Percentiles rank a stretch among this genome's conserved stretches.
Evolutionary conservation across 1,139 yeast genomes (phyloP).

Genomic region (Hyphopichia fennica): DNA sequence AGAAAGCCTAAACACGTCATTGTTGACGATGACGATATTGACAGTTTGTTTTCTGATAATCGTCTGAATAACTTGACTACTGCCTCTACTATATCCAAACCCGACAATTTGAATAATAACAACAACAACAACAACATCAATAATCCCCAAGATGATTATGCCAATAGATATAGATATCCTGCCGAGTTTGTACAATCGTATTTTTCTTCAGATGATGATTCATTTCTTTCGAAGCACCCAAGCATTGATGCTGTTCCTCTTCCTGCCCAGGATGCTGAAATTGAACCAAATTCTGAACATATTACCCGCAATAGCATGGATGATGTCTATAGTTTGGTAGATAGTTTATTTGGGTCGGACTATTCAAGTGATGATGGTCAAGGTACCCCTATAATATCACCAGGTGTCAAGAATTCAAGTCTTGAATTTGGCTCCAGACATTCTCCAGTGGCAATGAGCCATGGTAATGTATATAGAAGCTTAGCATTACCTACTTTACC

Average conservation of each 20-base stretch:
- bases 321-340: constrained; percentile 5
- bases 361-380: not conserved
- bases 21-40: constrained; percentile 11
- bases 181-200: not conserved
- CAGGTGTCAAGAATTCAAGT: not conserved
- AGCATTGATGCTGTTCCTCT: not conserved
- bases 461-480: too few species aligned
- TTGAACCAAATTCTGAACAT: too few species aligned
- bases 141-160: not conserved
- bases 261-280: not conserved
- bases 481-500: too few species aligned
- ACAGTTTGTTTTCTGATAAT: constrained; percentile 22
- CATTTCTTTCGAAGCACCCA: not conserved
- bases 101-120: not conserved
- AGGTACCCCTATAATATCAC: not conserved
- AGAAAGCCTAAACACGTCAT: constrained; percentile 3
- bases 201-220: constrained; percentile 1
- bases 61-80: not conserved
- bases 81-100: not conserved
- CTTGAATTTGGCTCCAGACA: too few species aligned
- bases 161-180: not conserved
- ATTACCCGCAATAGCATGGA: too few species aligned
- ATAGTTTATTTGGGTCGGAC: constrained; percentile 7
- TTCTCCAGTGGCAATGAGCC: too few species aligned
- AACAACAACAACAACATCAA: not conserved